Percentiles rank a stretch among this genome's conserved stretches.
phyloP scores from a whole-genome alignment of 2,329 filamentous ascomycete species.

The Aureobasidium lini region DNA sequence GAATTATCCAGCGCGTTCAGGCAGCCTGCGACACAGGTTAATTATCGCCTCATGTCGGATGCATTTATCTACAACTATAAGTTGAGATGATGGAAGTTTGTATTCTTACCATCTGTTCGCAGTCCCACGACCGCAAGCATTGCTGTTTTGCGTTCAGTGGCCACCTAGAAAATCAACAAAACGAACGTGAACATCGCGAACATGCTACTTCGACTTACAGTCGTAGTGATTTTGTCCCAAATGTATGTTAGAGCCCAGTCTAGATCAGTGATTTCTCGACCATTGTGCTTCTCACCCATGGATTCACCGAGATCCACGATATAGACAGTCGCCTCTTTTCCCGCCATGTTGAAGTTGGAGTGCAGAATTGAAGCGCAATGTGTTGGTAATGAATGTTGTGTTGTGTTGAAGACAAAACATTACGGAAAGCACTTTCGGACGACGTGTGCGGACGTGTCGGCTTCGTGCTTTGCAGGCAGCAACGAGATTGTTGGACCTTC shows the following conservation, averaged over 20 bases:
- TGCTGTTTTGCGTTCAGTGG: constrained; percentile 65
- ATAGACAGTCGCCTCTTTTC: constrained; percentile 89
- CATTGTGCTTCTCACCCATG: constrained; percentile 68
- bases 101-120: constrained; percentile 57
- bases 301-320: constrained; percentile 80
- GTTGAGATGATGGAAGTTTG: too few relatives aligned
- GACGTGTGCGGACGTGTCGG: constrained; percentile 11
- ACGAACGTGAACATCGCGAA: neutral
- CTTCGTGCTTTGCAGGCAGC: constrained; percentile 14
- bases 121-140: constrained; percentile 74
- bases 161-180: constrained; percentile 35
- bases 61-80: neutral
- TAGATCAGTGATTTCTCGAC: constrained; percentile 69
- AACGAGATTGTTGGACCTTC: neutral
- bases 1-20: constrained; percentile 58
- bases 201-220: constrained; percentile 43
- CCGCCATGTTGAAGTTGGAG: constrained; percentile 55
- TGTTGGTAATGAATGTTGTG: neutral
- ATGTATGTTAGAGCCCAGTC: constrained; percentile 88
- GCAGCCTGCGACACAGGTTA: constrained; percentile 43
- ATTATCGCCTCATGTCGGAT: neutral
- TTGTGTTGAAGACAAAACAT: constrained; percentile 6
- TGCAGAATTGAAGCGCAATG: neutral
- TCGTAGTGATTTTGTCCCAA: constrained; percentile 84
- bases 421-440: neutral